Percentiles rank a stretch among this genome's conserved stretches.
phyloP scores from a whole-genome alignment of 78 protist species.

The Dictyostelium capitatum region DNA sequence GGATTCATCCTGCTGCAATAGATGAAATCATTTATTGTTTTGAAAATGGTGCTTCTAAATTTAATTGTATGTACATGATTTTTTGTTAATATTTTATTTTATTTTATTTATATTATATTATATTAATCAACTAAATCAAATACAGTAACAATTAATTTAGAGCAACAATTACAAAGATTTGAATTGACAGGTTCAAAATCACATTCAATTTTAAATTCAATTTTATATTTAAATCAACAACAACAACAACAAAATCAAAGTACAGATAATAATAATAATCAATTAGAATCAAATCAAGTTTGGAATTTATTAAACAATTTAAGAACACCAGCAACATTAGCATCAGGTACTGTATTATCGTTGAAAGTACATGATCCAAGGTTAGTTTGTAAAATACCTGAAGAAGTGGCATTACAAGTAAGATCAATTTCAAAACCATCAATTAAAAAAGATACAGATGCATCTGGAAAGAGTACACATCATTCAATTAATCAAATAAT shows the following conservation, averaged over 20 bases:
- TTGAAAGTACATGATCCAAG: slow-evolving; percentile 67
- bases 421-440: slow-evolving; percentile 39
- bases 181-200: slow-evolving; percentile 73
- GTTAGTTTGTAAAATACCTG: slow-evolving; percentile 48
- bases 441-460: neutral
- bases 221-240: slow-evolving; percentile 27
- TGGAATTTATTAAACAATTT: slow-evolving; percentile 52
- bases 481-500: slow-evolving; percentile 30
- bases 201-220: slow-evolving; percentile 18
- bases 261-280: neutral
- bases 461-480: neutral
- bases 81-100: neutral
- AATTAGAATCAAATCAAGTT: neutral
- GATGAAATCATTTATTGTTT: neutral
- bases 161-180: slow-evolving; percentile 50
- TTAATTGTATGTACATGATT: neutral
- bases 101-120: neutral
- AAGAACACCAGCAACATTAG: slow-evolving; percentile 67
- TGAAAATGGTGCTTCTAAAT: neutral
- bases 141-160: slow-evolving; percentile 22
- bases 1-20: slow-evolving; percentile 74
- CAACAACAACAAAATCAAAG: neutral
- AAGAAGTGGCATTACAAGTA: slow-evolving; percentile 34
- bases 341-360: slow-evolving; percentile 58
- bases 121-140: neutral